phyloP scores from a whole-genome alignment of 2,329 filamentous ascomycete genomes.

The Aspergillus sp. region DNA sequence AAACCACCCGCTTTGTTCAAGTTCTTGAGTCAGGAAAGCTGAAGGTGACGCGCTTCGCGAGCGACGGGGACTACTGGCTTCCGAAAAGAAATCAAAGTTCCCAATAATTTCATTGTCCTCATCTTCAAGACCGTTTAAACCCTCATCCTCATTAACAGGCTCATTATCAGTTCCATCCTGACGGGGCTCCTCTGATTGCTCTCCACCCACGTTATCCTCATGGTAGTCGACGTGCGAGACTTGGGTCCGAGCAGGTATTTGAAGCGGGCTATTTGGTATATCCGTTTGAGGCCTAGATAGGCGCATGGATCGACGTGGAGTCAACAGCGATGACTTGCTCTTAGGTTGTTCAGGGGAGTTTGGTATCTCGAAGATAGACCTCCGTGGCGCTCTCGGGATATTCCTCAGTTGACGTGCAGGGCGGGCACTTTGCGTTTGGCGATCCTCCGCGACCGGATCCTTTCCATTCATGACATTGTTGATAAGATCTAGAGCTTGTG shows the following conservation, averaged over 20 bases:
- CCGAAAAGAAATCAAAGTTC: conserved; percentile 8
- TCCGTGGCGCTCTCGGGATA: not conserved
- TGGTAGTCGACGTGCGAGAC: not conserved
- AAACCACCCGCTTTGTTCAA: not conserved
- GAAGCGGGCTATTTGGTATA: not conserved
- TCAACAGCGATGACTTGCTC: not conserved
- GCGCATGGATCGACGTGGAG: conserved; percentile 16
- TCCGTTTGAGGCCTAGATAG: not conserved
- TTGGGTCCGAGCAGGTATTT: not conserved
- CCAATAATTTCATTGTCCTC: conserved; percentile 1
- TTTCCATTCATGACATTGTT: conserved; percentile 20
- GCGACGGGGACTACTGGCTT: not conserved
- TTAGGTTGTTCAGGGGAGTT: conserved; percentile 2
- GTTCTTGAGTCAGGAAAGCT: not conserved
- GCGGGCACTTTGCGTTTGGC: conserved; percentile 5
- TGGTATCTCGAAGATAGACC: conserved; percentile 14
- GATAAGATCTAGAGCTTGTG: conserved; percentile 19
- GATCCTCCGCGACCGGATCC: not conserved
- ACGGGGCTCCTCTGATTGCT: not conserved
- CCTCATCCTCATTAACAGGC: not conserved
- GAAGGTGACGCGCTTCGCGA: not conserved
- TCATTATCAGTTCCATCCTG: not conserved
- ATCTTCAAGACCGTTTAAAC: not conserved
- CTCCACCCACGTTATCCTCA: not conserved
- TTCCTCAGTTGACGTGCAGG: not conserved